Percentiles rank a stretch among this genome's conserved stretches.
These are phyloP conservation scores for Talaromyces ruber DNA, from an alignment of 495 filamentous ascomycete genomes.

Conservation along the genomic window DNA sequence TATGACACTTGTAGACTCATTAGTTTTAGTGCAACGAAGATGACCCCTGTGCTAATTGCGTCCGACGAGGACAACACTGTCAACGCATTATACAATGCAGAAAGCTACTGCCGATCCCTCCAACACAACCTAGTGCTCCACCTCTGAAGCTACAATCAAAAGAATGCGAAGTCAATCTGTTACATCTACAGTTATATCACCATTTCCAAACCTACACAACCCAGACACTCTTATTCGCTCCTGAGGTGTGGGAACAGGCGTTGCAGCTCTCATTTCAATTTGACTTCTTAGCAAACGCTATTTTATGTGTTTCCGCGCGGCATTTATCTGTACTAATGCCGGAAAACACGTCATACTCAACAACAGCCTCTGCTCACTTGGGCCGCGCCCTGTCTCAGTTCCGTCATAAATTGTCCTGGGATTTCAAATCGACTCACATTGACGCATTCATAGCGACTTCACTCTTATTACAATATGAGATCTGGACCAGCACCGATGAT, in stretches of 20 bases:
- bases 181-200: not conserved
- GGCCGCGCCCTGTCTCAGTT: not conserved
- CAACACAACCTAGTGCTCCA: not conserved
- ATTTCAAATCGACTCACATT: conserved; percentile 5
- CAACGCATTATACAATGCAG: not conserved
- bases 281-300: not conserved
- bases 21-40: not conserved
- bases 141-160: not conserved
- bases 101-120: not conserved
- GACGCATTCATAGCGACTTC: conserved; percentile 6
- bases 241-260: not conserved
- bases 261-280: conserved; percentile 1
- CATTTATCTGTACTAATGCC: not conserved
- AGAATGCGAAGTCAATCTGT: not conserved
- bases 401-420: not conserved
- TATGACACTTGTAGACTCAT: not conserved
- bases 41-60: not conserved
- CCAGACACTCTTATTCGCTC: not conserved
- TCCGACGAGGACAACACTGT: not conserved
- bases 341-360: not conserved
- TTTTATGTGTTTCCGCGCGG: not conserved
- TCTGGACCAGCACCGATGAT: not conserved
- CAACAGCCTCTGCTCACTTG: not conserved
- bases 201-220: not conserved
- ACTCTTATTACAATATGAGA: not conserved